Base-by-base conservation (phyloP, 768 basidiomycete species). In the Pleurotus djamor region DNA sequence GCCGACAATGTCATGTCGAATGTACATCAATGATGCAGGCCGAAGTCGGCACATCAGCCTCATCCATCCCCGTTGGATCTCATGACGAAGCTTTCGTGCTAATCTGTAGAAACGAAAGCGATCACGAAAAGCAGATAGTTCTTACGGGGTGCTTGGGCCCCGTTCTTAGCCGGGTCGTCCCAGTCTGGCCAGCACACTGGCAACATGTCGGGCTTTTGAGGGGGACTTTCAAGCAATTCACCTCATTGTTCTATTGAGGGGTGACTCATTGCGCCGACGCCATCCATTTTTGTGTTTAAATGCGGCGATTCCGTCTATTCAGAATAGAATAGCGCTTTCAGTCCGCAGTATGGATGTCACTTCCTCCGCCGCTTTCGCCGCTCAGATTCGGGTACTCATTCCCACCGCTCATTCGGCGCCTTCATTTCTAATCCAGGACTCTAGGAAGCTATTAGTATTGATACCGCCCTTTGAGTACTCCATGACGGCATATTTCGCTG, bases 401-500 rank as follows among this genome's bases (percentile, higher is more conserved):
- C 4, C 38, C 38, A 41, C 38, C 38, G 38, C 38, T 41, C 38
- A 41, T 41, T 41, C 38, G 38, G n/a, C 38, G 38, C 38, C 38
- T 41, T 41, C 9, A 41, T 41, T 41, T 41, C 38, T 41, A 41
- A 41, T 41, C 38, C 38, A 1, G 38, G 38, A 41, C 38, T 41
- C 38, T 41, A 41, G 38, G 38, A 41, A 41, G 38, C 38, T 41
- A 41, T 41, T n/a, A n/a, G n/a, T 41, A 41, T 41, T n/a, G 38
- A 41, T 41, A 41, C 38, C 38, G 38, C 38, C 38, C 38, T 41
- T 28, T 81, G 80, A 76, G 54, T 79, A 76, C 55, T 75, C 72
- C 2, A 72, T 81, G 6, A 77, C 79, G 6, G 80, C 79, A 0
- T 72, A 74, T 37, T 81, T 83, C 59, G 67, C 68, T n/a, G 71